These are phyloP conservation scores for Simplicillium sp. DNA, from an alignment of 2,329 filamentous ascomycete genomes.

Conservation along the genomic window DNA sequence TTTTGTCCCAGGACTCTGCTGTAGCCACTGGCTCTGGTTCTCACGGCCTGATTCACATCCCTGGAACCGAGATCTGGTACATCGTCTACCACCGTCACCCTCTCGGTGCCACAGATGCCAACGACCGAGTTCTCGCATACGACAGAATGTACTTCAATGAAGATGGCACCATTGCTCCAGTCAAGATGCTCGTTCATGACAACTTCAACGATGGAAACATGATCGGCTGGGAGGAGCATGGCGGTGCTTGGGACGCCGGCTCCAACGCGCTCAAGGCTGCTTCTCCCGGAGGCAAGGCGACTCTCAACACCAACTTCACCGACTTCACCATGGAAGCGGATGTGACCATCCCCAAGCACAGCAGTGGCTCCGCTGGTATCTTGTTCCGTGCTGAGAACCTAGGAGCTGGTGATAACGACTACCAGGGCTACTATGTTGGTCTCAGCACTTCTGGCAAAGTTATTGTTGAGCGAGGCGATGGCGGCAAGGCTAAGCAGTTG, in stretches of 20 bases:
- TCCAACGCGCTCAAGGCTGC: constrained; percentile 12
- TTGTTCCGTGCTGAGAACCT: constrained; percentile 22
- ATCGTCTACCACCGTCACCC: constrained; percentile 36
- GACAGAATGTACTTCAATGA: constrained; percentile 37
- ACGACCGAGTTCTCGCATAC: constrained; percentile 36
- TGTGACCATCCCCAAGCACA: constrained; percentile 9
- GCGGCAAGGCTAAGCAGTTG: not conserved
- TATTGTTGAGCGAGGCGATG: constrained; percentile 12
- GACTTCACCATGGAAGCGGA: constrained; percentile 21
- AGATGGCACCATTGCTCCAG: constrained; percentile 28
- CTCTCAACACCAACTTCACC: constrained; percentile 21
- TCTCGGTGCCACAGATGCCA: constrained; percentile 30
- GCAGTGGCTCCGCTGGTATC: constrained; percentile 19
- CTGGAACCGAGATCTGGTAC: constrained; percentile 35
- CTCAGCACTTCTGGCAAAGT: constrained; percentile 16
- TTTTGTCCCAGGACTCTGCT: constrained; percentile 28
- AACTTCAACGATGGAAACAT: constrained; percentile 29
- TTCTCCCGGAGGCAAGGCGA: constrained; percentile 13
- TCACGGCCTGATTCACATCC: constrained; percentile 33
- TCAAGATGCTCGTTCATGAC: constrained; percentile 34
- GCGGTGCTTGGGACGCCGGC: constrained; percentile 8
- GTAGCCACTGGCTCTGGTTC: constrained; percentile 34
- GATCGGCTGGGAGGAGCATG: constrained; percentile 24
- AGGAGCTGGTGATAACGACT: constrained; percentile 4
- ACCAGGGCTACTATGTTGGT: constrained; percentile 19